phyloP scores from a whole-genome alignment of 495 filamentous ascomycete genomes.

The Parmelia sp. region DNA sequence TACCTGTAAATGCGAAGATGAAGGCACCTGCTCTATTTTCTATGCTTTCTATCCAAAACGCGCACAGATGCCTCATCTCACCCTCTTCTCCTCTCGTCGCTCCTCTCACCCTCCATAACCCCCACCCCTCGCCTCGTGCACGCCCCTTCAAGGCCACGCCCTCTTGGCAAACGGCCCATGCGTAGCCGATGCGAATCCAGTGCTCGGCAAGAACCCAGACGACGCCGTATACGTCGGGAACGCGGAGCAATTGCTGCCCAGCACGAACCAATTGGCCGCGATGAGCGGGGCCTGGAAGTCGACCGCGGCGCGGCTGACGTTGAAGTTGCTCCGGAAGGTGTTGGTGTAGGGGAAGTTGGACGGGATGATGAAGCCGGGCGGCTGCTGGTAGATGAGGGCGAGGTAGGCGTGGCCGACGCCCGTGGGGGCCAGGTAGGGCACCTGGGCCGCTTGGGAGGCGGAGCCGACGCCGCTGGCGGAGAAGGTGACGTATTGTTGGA shows the following conservation, averaged over 20 bases:
- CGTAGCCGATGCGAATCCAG: not conserved
- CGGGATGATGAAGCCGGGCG: constrained; percentile 14
- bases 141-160: not conserved
- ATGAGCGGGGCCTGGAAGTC: constrained; percentile 16
- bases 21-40: too few relatives aligned
- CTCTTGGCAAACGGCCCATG: not conserved
- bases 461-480: constrained; percentile 5
- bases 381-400: constrained; percentile 14
- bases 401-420: constrained; percentile 18
- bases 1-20: too few relatives aligned
- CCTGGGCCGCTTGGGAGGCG: constrained; percentile 1
- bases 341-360: constrained; percentile 20
- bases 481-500: constrained; percentile 19
- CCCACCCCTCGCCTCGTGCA: too few relatives aligned
- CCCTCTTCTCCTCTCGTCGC: too few relatives aligned
- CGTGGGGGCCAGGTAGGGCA: constrained; percentile 16
- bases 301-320: constrained; percentile 7
- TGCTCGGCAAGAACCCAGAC: not conserved
- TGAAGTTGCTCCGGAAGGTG: constrained; percentile 19
- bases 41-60: too few relatives aligned
- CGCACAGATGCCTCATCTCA: too few relatives aligned
- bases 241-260: constrained; percentile 23
- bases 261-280: constrained; percentile 20
- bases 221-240: not conserved
- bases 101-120: too few relatives aligned